A percentile compares a stretch with the other conserved stretches of the same genome.
Conservation (phyloP, 345 rosid species). For the Cardamine chenopodiifolia region DNA sequence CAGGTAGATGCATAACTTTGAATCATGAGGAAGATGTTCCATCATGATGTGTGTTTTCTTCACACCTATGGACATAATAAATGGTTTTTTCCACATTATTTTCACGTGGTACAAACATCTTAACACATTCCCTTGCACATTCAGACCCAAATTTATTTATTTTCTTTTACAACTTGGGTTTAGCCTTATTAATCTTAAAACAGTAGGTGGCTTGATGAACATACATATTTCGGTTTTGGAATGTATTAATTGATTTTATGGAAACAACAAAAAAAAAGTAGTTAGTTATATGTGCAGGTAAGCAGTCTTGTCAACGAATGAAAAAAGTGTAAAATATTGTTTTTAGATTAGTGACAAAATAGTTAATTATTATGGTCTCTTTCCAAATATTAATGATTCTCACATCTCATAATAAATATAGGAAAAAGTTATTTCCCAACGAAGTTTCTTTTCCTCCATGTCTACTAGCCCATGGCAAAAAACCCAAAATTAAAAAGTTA, state of each 20-base stretch:
- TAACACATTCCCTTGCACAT: slow-evolving; percentile 8
- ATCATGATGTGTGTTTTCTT: slow-evolving; percentile 18
- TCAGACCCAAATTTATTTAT: neutral
- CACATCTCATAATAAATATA: neutral
- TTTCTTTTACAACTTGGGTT: neutral
- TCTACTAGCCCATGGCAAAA: too few relatives aligned
- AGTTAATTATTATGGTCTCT: neutral
- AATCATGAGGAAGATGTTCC: slow-evolving; percentile 7
- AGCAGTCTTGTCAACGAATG: neutral
- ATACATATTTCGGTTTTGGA: neutral
- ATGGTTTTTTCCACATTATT: neutral
- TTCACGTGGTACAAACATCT: slow-evolving; percentile 13
- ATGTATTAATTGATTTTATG: neutral
- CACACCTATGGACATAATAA: neutral
- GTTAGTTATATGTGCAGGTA: neutral
- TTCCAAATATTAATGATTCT: slow-evolving; percentile 16
- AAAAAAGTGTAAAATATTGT: neutral
- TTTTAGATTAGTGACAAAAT: neutral
- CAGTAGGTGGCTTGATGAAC: neutral
- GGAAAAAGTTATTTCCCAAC: neutral
- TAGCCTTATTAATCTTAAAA: neutral
- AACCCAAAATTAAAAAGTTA: too few relatives aligned
- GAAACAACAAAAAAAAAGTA: too few relatives aligned
- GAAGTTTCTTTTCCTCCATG: neutral
- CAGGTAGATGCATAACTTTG: too few relatives aligned